These are phyloP conservation scores for Microcos paniculata DNA, from an alignment of 345 rosid species.

Conservation along the genomic window DNA sequence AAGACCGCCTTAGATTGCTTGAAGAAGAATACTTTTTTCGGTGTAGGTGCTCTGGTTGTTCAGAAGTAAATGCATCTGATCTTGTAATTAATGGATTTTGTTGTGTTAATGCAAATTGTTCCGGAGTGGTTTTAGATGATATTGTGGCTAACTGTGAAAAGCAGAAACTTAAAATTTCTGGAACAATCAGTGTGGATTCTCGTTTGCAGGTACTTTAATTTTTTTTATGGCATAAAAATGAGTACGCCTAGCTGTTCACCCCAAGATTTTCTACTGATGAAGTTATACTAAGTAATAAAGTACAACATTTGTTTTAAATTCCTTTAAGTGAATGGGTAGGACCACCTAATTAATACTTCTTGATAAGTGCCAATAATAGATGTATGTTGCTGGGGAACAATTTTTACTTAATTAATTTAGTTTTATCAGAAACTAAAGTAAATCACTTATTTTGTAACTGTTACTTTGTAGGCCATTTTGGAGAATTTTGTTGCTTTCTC, in stretches of 20 bases:
- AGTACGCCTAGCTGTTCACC: not conserved
- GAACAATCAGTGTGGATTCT: constrained; percentile 28
- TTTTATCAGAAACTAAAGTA: not conserved
- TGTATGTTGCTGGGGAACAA: not conserved
- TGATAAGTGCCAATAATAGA: not conserved
- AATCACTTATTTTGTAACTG: not conserved
- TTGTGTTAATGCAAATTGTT: constrained; percentile 52
- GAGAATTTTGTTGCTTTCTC: constrained; percentile 5
- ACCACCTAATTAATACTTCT: not conserved
- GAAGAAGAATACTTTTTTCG: constrained; percentile 68
- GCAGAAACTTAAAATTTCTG: constrained; percentile 36
- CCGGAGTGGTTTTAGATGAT: constrained; percentile 65
- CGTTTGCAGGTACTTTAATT: constrained; percentile 39
- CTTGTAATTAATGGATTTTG: constrained; percentile 65
- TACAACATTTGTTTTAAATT: not conserved
- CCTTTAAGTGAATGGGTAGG: not conserved
- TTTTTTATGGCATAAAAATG: constrained; percentile 9
- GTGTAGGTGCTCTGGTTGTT: constrained; percentile 73
- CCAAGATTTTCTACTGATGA: not conserved
- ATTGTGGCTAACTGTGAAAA: constrained; percentile 31
- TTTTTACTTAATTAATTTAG: not conserved
- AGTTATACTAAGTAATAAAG: not conserved
- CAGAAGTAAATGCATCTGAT: constrained; percentile 58
- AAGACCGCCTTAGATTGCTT: constrained; percentile 68
- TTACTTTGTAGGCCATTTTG: not conserved